Evolutionary conservation across 2,329 filamentous ascomycete genomes (phyloP).

Genomic region (Metarhizium anisopliae): DNA sequence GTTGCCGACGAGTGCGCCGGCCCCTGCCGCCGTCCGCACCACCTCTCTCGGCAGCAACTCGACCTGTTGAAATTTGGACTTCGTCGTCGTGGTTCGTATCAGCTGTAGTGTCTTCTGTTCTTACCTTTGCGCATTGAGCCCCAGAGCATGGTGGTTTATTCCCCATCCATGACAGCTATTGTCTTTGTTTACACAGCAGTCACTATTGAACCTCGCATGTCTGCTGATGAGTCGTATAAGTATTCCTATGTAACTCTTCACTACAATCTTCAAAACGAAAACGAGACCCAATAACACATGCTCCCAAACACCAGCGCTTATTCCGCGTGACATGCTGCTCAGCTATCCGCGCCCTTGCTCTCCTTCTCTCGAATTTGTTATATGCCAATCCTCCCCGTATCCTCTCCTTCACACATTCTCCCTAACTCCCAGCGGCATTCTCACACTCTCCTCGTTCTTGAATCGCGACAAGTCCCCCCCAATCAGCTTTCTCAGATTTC

Average conservation of each 20-base stretch:
- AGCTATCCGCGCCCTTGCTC: neutral
- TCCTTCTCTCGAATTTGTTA: neutral
- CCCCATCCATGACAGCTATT: too few relatives aligned
- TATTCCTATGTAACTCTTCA: neutral
- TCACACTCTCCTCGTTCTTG: constrained; percentile 51
- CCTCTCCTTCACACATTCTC: constrained; percentile 26
- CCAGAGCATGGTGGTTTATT: too few relatives aligned
- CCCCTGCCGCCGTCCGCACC: too few relatives aligned
- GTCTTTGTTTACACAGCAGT: too few relatives aligned
- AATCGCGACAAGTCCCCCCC: constrained; percentile 68
- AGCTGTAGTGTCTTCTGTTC: too few relatives aligned
- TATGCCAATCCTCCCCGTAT: neutral
- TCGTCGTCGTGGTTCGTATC: too few relatives aligned
- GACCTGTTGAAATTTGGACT: too few relatives aligned
- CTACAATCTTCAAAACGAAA: neutral
- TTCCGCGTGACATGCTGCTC: neutral
- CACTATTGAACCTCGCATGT: too few relatives aligned
- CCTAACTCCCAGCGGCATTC: constrained; percentile 36
- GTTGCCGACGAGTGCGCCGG: too few relatives aligned
- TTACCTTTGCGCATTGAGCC: too few relatives aligned
- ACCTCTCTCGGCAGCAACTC: too few relatives aligned
- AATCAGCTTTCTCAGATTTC: constrained; percentile 54
- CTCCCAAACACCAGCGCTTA: constrained; percentile 8
- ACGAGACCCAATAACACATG: neutral
- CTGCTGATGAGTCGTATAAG: neutral